phyloP scores from a whole-genome alignment of 169 alveolate species.

The Plasmodium yoelii region DNA sequence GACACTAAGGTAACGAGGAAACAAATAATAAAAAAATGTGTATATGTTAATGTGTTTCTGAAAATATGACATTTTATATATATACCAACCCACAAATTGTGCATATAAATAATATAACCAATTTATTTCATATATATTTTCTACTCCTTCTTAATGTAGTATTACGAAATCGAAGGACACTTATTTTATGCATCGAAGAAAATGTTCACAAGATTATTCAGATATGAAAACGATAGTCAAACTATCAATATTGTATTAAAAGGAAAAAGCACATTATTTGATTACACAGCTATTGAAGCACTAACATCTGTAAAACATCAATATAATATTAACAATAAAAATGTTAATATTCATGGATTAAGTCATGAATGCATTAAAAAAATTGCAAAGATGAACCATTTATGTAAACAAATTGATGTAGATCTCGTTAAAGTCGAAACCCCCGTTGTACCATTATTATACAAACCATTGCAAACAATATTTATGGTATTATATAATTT shows the following conservation, averaged over 20 bases:
- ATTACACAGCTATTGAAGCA: slow-evolving; percentile 89
- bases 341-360: slow-evolving; percentile 80
- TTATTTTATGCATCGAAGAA: slow-evolving; percentile 86
- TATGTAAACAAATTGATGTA: slow-evolving; percentile 86
- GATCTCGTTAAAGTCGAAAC: slow-evolving; percentile 86
- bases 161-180: slow-evolving; percentile 89
- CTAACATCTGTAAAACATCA: slow-evolving; percentile 82
- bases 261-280: slow-evolving; percentile 86
- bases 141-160: slow-evolving; percentile 18
- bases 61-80: neutral
- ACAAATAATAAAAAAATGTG: neutral
- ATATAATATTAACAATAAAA: slow-evolving; percentile 32
- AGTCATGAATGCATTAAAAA: slow-evolving; percentile 89
- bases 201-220: slow-evolving; percentile 86
- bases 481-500: slow-evolving; percentile 14
- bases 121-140: neutral
- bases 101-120: neutral
- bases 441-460: slow-evolving; percentile 87
- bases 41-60: neutral
- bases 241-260: slow-evolving; percentile 85
- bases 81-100: slow-evolving; percentile 1
- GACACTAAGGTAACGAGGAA: slow-evolving; percentile 79
- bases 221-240: slow-evolving; percentile 85
- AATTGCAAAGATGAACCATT: slow-evolving; percentile 90
- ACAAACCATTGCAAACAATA: slow-evolving; percentile 62